Evolutionary conservation across 768 basidiomycete species (phyloP), one percentile per base, ranked within the genome.

Genomic region (Podaxis mareebaensis): DNA sequence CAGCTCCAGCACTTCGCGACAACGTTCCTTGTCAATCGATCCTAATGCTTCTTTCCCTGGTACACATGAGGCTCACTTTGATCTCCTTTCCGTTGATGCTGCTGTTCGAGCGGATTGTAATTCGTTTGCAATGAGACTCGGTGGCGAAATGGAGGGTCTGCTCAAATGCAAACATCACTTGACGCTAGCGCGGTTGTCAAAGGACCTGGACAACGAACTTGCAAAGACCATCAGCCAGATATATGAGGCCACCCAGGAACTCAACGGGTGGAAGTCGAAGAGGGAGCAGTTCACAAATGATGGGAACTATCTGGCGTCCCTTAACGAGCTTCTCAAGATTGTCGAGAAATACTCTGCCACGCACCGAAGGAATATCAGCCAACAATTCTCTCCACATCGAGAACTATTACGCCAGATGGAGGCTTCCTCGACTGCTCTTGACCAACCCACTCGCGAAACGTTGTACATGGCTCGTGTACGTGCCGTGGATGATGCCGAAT

Each of bases 51-150:
- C 67, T 58, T 46, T 64, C 64, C 56, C 48, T 48, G 52, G 58
- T 39, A 40, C 40, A 53, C 42, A 44, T n/a, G 79, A 81, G 57
- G 70, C 83, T 15, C 85, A 87, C 2, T 81, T 92, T 69, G 85
- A 90, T 61, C 75, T 86, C 38, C 66, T 79, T 40, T 74, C 76
- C 44, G 76, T 95, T 40, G 89, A 96, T 70, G 82, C 84, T 46
- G 76, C 78, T 59, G 87, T 93, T 63, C 87, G 92, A 33, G 71
- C 82, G 12, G 87, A 92, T 70, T 83, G 83, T 51, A 92, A 94
- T 71, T 74, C 83, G n/a, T 85, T 85, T 67, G 76, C 85, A 54
- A 85, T 93, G 76, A 77, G 83, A 63, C 79, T 93, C 15, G 78
- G 78, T 3, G 86, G 85, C n/a, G 78, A 75, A 30, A 63, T 86